A percentile compares a stretch with the other conserved stretches of the same genome.
Conservation (phyloP, 345 rosid genomes). For the Hibiscus tridactylites region DNA sequence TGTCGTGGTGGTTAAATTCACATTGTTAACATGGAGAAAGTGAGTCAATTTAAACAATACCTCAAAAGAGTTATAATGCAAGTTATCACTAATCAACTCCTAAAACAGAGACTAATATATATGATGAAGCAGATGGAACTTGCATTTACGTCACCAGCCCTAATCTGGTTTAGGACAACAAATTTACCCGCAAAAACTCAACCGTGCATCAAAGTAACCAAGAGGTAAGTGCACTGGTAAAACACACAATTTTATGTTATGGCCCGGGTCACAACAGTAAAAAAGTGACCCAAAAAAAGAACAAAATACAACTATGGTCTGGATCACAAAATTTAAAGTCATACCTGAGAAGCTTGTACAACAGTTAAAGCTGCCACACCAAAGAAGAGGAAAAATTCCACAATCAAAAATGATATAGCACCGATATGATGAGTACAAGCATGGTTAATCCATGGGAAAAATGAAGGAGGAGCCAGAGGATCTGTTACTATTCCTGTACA, state of each 20-base stretch:
- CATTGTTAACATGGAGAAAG: neutral
- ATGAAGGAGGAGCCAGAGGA: constrained; percentile 68
- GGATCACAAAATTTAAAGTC: neutral
- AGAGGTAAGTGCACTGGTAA: neutral
- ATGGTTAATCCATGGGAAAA: constrained; percentile 64
- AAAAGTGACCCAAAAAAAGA: neutral
- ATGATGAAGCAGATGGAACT: neutral
- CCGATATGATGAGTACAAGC: constrained; percentile 51
- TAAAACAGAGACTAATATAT: neutral
- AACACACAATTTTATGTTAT: neutral
- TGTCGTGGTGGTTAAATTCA: neutral
- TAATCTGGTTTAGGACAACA: neutral
- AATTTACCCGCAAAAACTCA: neutral
- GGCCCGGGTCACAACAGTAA: neutral
- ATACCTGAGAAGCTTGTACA: constrained; percentile 90
- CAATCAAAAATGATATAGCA: constrained; percentile 60
- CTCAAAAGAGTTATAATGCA: neutral
- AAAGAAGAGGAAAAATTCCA: constrained; percentile 75
- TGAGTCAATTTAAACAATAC: neutral
- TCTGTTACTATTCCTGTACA: constrained; percentile 72
- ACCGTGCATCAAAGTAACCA: neutral
- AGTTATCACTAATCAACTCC: neutral
- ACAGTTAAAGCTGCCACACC: constrained; percentile 71
- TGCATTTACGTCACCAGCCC: neutral
- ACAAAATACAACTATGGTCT: neutral